Conservation (phyloP, 441 rosid species). For the Arabidopsis lyrata region DNA sequence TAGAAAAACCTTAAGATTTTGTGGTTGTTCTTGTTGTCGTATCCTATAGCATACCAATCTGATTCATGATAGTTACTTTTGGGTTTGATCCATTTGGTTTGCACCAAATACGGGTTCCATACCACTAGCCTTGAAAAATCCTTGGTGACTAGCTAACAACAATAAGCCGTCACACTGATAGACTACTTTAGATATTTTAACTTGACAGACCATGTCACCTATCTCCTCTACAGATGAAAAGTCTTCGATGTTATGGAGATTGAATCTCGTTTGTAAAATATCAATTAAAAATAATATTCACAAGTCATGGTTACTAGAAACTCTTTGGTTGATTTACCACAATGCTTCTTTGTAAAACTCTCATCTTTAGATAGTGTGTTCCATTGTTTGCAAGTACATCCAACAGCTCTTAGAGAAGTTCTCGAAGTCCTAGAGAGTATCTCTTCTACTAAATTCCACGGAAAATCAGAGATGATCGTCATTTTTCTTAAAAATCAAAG, state of each 20-base stretch:
- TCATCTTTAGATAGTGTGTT: neutral
- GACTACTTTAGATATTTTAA: neutral
- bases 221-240: neutral
- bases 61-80: neutral
- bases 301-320: neutral
- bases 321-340: neutral
- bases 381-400: neutral
- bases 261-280: neutral
- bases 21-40: neutral
- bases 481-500: neutral
- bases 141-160: neutral
- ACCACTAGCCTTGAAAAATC: neutral
- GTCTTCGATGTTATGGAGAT: neutral
- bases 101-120: neutral
- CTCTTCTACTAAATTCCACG: neutral
- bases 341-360: neutral
- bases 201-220: neutral
- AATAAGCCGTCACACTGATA: neutral
- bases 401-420: too few relatives aligned
- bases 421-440: neutral
- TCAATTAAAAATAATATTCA: neutral
- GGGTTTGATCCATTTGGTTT: neutral
- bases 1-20: neutral
- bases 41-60: neutral
- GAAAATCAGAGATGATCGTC: neutral